Base-by-base conservation (phyloP, 2,329 filamentous ascomycete species). In the Bipolaris zeicola region DNA sequence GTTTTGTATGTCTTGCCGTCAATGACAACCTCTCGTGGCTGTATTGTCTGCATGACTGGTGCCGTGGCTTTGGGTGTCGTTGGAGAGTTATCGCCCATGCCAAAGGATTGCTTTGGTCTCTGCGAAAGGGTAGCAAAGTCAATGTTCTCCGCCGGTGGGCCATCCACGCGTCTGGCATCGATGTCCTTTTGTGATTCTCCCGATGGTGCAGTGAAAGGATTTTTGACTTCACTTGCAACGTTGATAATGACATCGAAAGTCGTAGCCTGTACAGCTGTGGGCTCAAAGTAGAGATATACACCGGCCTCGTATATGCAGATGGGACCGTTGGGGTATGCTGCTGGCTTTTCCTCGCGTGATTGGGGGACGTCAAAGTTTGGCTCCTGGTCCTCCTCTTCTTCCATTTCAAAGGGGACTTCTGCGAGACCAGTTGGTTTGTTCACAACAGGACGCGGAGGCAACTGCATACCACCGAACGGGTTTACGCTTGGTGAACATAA, bases 201-300 rank as follows among this genome's bases (percentile, higher is more conserved):
- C 6, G 60, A 58, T 4, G 69, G 56, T 7, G 71, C 66, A 13
- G 76, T 71, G 69, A 94, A 92, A 0, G 91, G 91, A 67, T 95
- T 93, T 55, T 82, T 82, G 2, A 95, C 91, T 75, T 96, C 91
- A 55, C 89, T 87, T 1, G 91, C 91, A 6, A 94, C 91, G 62
- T 96, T 96, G 70, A 95, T 87, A 16, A 96, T 87, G 2, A 94
- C 88, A 65, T 95, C 91, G 63, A 93, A 96, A 33, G 85, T 82
- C 10, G 88, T 82, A 2, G 90, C 90, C 71, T 93, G 89, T 38
- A 92, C 88, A 0, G 87, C 87, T 1, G 88, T 91, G 0, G 91
- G 91, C 71, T 96, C 91, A 38, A 91, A 80, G 68, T 93, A 96
- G 0, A 95, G 82, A 69, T 87, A 92, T 6, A 96, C 87, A 42